phyloP scores from a whole-genome alignment of 2,329 filamentous ascomycete species.

The Beauveria caledonica region DNA sequence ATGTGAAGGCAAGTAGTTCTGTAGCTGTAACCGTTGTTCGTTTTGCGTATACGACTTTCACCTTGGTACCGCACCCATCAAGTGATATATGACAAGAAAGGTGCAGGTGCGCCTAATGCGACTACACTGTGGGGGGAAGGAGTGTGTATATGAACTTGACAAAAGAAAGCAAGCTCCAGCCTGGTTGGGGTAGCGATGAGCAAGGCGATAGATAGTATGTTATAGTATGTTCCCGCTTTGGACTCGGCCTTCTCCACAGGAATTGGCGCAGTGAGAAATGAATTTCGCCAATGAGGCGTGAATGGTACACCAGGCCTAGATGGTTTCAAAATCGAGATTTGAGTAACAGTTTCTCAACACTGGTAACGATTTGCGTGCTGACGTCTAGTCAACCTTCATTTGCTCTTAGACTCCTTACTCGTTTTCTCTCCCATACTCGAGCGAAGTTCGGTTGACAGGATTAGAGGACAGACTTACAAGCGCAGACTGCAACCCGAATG shows the following conservation, averaged over 20 bases:
- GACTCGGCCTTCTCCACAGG: too few relatives aligned
- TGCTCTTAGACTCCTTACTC: not conserved
- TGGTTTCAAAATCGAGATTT: too few relatives aligned
- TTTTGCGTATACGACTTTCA: not conserved
- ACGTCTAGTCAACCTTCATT: not conserved
- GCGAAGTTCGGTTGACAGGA: not conserved
- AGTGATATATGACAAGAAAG: not conserved
- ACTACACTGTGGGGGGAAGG: not conserved
- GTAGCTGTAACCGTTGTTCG: not conserved
- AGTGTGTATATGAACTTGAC: not conserved
- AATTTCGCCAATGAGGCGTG: not conserved
- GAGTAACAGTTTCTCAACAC: not conserved
- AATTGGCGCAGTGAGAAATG: not conserved
- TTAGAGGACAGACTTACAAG: not conserved
- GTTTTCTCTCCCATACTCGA: not conserved
- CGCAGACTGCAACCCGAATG: too few relatives aligned
- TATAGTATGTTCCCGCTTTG: too few relatives aligned
- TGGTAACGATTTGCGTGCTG: not conserved
- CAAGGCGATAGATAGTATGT: not conserved
- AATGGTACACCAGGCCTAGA: too few relatives aligned
- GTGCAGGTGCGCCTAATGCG: not conserved
- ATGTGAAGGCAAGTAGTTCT: too few relatives aligned
- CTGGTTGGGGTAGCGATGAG: not conserved
- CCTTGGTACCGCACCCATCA: not conserved
- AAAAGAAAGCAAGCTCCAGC: not conserved